Percentiles rank a stretch among this genome's conserved stretches.
Evolutionary conservation across 2,329 filamentous ascomycete species (phyloP).

Genomic region (Chaetomiaceae sp.): DNA sequence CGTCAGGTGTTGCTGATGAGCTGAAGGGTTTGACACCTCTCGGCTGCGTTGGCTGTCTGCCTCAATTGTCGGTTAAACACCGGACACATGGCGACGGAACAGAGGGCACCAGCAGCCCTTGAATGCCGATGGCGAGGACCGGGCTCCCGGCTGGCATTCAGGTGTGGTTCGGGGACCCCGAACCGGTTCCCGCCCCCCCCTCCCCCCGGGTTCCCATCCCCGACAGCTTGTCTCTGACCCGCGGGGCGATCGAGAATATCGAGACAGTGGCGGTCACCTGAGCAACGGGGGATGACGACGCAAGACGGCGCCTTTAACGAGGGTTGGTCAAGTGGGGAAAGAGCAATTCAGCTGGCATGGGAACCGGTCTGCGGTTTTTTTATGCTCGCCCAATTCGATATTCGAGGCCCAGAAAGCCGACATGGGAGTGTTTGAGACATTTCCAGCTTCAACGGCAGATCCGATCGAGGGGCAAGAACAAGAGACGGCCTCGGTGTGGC

Average conservation of each 20-base stretch:
- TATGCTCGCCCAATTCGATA: neutral
- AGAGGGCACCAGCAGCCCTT: no score
- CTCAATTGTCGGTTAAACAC: neutral
- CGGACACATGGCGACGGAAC: no score
- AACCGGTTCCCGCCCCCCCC: no score
- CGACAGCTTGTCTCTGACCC: neutral
- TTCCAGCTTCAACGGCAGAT: no score
- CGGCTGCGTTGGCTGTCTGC: neutral
- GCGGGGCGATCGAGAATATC: neutral
- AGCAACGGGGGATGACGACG: slow-evolving; percentile 1
- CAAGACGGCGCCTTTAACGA: neutral
- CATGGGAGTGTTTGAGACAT: no score
- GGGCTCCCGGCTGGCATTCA: no score
- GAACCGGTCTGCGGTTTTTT: no score
- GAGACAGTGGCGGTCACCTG: neutral
- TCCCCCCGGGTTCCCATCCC: no score
- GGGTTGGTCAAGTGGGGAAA: neutral
- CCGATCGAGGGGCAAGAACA: no score
- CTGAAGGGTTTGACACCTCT: neutral
- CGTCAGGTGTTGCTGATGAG: neutral
- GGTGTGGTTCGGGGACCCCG: no score
- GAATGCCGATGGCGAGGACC: no score
- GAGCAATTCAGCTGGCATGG: neutral
- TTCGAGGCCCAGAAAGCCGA: no score
- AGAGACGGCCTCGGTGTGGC: slow-evolving; percentile 11